Evolutionary conservation across 139 green algal species (phyloP), one percentile per base, ranked within the genome.

Genomic region (Tetradesmus lagerheimii): DNA sequence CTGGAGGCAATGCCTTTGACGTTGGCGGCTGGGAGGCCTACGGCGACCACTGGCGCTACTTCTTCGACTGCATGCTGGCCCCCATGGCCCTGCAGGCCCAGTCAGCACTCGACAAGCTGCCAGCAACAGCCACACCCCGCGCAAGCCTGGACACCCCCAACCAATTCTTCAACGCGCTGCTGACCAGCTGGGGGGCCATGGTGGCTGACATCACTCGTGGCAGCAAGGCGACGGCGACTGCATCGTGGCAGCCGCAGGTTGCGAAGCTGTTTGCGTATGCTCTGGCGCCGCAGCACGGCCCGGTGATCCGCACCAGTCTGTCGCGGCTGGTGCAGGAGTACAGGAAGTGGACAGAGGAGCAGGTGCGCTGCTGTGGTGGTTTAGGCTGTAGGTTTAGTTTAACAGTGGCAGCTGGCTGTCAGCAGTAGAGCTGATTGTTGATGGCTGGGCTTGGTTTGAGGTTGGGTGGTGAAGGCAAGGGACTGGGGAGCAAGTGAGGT

Each of bases 41-140:
- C 53, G 93, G 92, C 23, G 90, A 92, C 0, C 95, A 99, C 93
- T 99, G 97, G 97, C 92, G 92, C 45, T 97, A 97, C 93, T 99
- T 97, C 93, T 99, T 96, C 78, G 98, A 99, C 76, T 99, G 96
- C 94, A 99, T 99, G 97, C 92, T 99, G 38, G 96, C 96, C 23
- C 96, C 97, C 15, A 94, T 96, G 38, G 96, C 96, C 2, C 97
- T 88, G 87, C 95, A 88, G 90, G 93, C 92, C 43, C 79, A 92
- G 82, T 91, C 89, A 11, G 95, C 96, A 0, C 87, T 99, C 37
- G 94, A 98, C 18, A 96, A 95, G 91, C 93, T 99, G 66, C 92
- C 98, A 34, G 81, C 89, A 38, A 91, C 91, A 12, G 85, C 80
- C 34, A 75, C 85, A 1, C 84, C 84, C 5, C 34, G 78, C 15